These are phyloP conservation scores for Piper betle DNA, from an alignment of 164 flowering plant species.

Conservation along the genomic window DNA sequence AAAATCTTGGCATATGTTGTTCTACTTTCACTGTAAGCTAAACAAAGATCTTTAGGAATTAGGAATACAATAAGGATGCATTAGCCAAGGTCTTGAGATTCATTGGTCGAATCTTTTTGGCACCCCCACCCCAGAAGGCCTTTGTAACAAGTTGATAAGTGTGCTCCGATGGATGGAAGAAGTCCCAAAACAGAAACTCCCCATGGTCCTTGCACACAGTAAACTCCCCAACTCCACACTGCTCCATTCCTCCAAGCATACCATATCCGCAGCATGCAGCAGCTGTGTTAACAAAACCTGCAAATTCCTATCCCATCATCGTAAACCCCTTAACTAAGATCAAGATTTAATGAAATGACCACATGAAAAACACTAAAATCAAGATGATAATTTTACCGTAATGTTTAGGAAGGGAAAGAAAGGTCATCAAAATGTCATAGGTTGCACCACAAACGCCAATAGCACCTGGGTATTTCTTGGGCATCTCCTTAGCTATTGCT, in stretches of 20 bases:
- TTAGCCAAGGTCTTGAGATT: constrained; percentile 34
- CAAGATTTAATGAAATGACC: no score
- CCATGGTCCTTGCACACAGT: constrained; percentile 34
- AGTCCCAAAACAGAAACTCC: constrained; percentile 59
- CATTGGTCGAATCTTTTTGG: constrained; percentile 31
- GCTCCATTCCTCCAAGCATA: constrained; percentile 38
- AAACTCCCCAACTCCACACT: constrained; percentile 54
- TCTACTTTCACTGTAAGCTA: no score
- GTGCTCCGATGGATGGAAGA: constrained; percentile 47
- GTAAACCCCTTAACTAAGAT: no score
- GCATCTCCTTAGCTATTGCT: constrained; percentile 21
- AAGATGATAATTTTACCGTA: constrained; percentile 27
- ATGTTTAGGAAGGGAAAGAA: constrained; percentile 24
- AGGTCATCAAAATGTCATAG: constrained; percentile 27
- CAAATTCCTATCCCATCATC: background rate
- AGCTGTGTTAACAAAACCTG: constrained; percentile 35
- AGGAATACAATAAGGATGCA: no score
- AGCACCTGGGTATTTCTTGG: constrained; percentile 29
- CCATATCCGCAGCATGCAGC: constrained; percentile 67
- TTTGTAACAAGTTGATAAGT: constrained; percentile 40
- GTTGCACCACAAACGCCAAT: constrained; percentile 37
- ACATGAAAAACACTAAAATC: no score
- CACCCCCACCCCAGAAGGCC: constrained; percentile 45
- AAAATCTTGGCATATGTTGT: no score
- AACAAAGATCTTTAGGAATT: no score